Evolutionary conservation across 495 filamentous ascomycete species (phyloP), one percentile per base, ranked within the genome.

Genomic region (Hypoxylon cercidicola): DNA sequence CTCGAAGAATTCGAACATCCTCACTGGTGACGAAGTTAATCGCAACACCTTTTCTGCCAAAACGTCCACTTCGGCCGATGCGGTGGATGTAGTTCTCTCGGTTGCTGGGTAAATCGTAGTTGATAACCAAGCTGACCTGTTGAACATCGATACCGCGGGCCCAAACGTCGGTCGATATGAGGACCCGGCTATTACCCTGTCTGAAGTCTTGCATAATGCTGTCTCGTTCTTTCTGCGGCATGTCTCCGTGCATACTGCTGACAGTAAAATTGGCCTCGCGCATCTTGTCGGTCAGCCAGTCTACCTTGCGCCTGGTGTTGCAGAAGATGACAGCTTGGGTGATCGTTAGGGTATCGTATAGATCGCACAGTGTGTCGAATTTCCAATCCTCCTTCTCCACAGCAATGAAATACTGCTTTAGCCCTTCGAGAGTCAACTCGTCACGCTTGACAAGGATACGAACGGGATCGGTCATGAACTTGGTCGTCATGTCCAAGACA

Each of bases 331-430:
- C 95, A 9, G 95, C 95, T 78, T 99, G 95, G 15, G 95, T 99
- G 76, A 99, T 99, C 53, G 95, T 99, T 62, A 99, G 81, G 6
- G 95, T 99, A 74, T 99, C 95, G 84, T 99, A 99, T 21, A 99
- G 89, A 82, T 99, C 95, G 73, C 92, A 98, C 8, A 99, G 88
- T n/a, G 95, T 99, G 74, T 99, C 95, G 66, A 99, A 93, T 73
- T 99, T 99, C 95, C 95, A 99, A 70, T 98, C 95, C 76, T 99
- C 95, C 81, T 97, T 98, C 81, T 99, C 95, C 25, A 98, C 93
- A 10, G 95, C 96, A 70, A 99, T 99, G 79, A 96, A 99, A 81
- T 96, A 99, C 77, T 99, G 95, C 83, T 98, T 98, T 57, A 99
- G 88, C 61, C 95, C 95, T 78, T 99, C 95, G 28, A 99, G 87